Conservation (phyloP, 139 green algal species). For the Tetradesmus obliquus region DNA sequence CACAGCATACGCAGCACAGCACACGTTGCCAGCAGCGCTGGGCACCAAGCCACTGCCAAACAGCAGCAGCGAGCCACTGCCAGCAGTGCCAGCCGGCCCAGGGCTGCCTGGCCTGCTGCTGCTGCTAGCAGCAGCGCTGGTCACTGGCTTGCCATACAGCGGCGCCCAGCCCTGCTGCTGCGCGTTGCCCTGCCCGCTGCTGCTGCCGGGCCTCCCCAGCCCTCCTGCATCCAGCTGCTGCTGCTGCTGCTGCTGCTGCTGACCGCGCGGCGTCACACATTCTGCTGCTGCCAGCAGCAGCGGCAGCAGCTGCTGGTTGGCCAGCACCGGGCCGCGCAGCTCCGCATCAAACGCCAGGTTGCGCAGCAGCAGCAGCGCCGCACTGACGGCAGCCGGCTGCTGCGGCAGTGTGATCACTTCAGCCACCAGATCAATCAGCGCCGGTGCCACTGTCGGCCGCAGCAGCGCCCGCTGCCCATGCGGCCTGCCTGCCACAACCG, state of each 20-base stretch:
- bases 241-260: constrained; percentile 13
- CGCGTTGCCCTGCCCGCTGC: neutral
- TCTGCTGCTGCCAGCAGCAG: constrained; percentile 61
- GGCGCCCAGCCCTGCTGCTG: constrained; percentile 17
- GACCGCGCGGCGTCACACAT: neutral
- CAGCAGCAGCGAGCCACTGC: neutral
- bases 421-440: constrained; percentile 54
- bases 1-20: constrained; percentile 56
- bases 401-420: constrained; percentile 36
- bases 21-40: constrained; percentile 14
- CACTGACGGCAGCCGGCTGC: neutral
- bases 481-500: constrained; percentile 48
- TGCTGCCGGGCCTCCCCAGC: neutral
- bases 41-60: neutral
- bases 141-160: constrained; percentile 21
- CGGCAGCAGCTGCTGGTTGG: constrained; percentile 58
- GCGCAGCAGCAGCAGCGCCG: constrained; percentile 62
- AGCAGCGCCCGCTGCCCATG: constrained; percentile 63
- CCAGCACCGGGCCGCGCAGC: constrained; percentile 61
- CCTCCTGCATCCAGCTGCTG: neutral
- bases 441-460: constrained; percentile 15
- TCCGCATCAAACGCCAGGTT: constrained; percentile 67
- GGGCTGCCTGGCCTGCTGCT: neutral
- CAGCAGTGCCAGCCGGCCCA: neutral
- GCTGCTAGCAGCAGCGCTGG: neutral